Evolutionary conservation across 345 rosid genomes (phyloP), one percentile per base, ranked within the genome.

Genomic region (Populus nigra): DNA sequence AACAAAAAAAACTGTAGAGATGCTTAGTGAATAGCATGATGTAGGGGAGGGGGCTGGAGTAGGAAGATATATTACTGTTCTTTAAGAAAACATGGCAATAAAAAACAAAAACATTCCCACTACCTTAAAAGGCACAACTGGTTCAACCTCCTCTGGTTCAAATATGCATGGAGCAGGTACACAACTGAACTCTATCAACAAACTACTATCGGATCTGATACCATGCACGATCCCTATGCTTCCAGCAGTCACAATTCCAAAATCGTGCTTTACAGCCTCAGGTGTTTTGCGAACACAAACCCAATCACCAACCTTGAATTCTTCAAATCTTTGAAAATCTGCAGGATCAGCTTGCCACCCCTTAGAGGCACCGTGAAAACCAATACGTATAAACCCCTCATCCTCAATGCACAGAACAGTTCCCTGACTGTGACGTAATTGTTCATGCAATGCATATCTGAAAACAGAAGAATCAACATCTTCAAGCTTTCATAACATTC

Each of bases 271-370:
- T 69, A 98, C 97, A 50, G 91, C 87, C 57, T 94, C 92, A 43
- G 93, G 99, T 62, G 91, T 87, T 55, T 96, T 98, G 76, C 97
- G 98, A 77, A 96, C 94, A 62, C 97, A 91, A 83, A 92, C 99
- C 99, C 99, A 96, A 78, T 96, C 98, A 78, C 98, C 99, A 68
- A 96, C 98, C 88, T 93, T 96, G 87, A 93, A 96, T 79, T 96
- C 99, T 87, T 96, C 99, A 83, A 96, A 98, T 71, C 99, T 91
- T 84, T 96, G 97, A 98, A 96, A 92, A 84, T 96, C 99, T 3
- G 98, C 95, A 80, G 99, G 99, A 85, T 96, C 99, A 81, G 98
- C 99, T 87, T 96, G 94, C 99, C 99, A 96, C 77, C 99, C 99
- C 79, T 98, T 86, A 75, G 99, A 96, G 81, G 99, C 99, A 88